Base-by-base conservation (phyloP, 805 yeast genomes). In the Schwanniomyces sp. region DNA sequence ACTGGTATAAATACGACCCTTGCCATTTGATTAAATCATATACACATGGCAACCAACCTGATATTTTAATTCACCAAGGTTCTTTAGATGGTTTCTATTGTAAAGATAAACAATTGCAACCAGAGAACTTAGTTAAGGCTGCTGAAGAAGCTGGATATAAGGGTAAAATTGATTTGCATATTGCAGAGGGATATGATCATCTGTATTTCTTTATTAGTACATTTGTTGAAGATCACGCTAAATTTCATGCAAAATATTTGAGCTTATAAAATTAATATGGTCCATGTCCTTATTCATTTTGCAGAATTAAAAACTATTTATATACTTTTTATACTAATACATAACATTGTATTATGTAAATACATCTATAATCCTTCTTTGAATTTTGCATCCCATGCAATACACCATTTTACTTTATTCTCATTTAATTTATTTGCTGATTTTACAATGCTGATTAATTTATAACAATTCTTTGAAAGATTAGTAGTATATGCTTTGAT, bases 181-280 rank as follows among this genome's bases (percentile, higher is more conserved):
- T 81, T 30, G 96, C 80, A 16, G 91, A 87, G 1, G 96, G 91
- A 4, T 92, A 83, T 61, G 97, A 94, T 61, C 99, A 92, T 63
- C 85, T 91, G 42, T 92, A 91, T 73, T 94, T 80, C 67, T 92
- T 91, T 64, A 78, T 92, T 47, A 78, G 91, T 44, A 69, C 88
- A 0, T 91, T 91, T 66, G 86, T 86, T 10, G 85, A 80, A 47
- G 88, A 83, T 30, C 98, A 94, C 65, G 88, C 96, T 32, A 81
- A 79, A 50, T 92, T 85, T 65, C 97, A 94, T 59, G 95, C 96
- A 8, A 84, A 86, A 64, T 75, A 80, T 49, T 69, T 81, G 52
- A 76, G 77, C 1, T 60, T 67, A 36, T 30, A 43, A 8, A 41
- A 49, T 29, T 50, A 41, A 49, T 18, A 5, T 9, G n/a, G n/a